Conservation (phyloP, 768 basidiomycete genomes). For the Mycena capillaripes region DNA sequence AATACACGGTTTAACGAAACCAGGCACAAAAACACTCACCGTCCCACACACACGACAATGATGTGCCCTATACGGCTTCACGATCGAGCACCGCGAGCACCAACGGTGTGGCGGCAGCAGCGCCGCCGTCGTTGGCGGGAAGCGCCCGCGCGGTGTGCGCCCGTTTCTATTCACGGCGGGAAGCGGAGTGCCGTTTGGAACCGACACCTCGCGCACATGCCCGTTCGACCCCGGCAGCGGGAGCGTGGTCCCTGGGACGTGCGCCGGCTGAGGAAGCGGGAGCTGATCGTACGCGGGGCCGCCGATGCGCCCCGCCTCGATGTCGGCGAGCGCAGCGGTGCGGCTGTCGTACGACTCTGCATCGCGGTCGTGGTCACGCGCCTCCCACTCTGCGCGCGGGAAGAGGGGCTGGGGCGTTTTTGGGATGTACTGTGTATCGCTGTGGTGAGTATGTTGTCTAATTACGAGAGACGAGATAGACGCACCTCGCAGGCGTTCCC, state of each 20-base stretch:
- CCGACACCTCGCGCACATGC: no score
- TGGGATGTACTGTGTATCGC: conserved; percentile 40
- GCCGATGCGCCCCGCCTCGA: conserved; percentile 48
- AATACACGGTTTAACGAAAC: no score
- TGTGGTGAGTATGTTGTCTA: conserved; percentile 1
- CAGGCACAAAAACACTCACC: background rate
- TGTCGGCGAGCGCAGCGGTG: conserved; percentile 27
- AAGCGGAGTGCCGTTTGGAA: no score
- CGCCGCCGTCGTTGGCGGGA: conserved; percentile 31
- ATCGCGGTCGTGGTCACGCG: background rate
- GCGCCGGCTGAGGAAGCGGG: background rate
- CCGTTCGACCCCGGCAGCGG: background rate
- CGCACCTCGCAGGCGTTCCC: conserved; percentile 79
- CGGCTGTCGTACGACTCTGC: background rate
- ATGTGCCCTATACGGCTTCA: conserved; percentile 83
- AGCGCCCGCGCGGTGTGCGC: background rate
- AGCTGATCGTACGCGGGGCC: conserved; percentile 60
- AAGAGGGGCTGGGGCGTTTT: conserved; percentile 45
- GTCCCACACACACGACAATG: conserved; percentile 88
- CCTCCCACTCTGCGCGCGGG: conserved; percentile 30
- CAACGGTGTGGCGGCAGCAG: conserved; percentile 77
- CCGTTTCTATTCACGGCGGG: background rate
- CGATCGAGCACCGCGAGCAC: conserved; percentile 71
- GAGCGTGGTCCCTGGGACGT: background rate
- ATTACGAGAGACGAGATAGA: background rate